phyloP scores from a whole-genome alignment of 768 basidiomycete species.

The Terana coerulea region DNA sequence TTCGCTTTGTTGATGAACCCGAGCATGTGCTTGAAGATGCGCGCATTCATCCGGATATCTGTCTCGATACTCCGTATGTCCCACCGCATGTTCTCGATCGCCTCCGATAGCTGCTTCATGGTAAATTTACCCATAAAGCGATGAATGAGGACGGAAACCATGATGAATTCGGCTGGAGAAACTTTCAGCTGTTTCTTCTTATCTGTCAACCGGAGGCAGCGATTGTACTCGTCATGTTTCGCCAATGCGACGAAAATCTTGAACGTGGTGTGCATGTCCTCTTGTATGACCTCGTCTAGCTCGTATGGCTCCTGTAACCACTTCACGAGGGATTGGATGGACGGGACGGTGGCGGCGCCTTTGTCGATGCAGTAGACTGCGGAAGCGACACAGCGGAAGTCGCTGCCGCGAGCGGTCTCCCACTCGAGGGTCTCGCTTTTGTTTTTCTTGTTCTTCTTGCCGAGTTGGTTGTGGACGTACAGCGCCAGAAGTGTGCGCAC shows the following conservation, averaged over 20 bases:
- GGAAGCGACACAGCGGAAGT: conserved; percentile 32
- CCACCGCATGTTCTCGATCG: conserved; percentile 48
- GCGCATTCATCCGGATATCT: conserved; percentile 64
- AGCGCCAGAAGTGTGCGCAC: conserved; percentile 50
- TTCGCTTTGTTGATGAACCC: conserved; percentile 40
- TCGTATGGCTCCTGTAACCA: conserved; percentile 26
- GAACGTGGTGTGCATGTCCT: conserved; percentile 39
- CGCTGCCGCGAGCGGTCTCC: conserved; percentile 33
- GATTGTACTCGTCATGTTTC: conserved; percentile 29
- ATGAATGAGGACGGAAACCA: conserved; percentile 51
- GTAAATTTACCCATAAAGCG: conserved; percentile 40
- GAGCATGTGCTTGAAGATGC: conserved; percentile 53
- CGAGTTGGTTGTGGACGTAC: conserved; percentile 39
- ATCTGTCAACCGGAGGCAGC: conserved; percentile 31
- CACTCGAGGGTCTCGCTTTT: conserved; percentile 26
- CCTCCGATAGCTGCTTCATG: conserved; percentile 37
- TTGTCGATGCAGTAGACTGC: conserved; percentile 29
- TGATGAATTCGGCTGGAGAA: conserved; percentile 67
- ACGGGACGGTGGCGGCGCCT: conserved; percentile 16
- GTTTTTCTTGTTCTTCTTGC: conserved; percentile 4
- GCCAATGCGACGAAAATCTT: conserved; percentile 45
- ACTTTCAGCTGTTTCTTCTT: conserved; percentile 37
- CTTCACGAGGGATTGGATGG: conserved; percentile 20
- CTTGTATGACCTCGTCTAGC: conserved; percentile 28
- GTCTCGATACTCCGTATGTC: conserved; percentile 50